Evolutionary conservation across 2,329 filamentous ascomycete species (phyloP), one percentile per base, ranked within the genome.

Genomic region (Colletotrichum chrysophilum): DNA sequence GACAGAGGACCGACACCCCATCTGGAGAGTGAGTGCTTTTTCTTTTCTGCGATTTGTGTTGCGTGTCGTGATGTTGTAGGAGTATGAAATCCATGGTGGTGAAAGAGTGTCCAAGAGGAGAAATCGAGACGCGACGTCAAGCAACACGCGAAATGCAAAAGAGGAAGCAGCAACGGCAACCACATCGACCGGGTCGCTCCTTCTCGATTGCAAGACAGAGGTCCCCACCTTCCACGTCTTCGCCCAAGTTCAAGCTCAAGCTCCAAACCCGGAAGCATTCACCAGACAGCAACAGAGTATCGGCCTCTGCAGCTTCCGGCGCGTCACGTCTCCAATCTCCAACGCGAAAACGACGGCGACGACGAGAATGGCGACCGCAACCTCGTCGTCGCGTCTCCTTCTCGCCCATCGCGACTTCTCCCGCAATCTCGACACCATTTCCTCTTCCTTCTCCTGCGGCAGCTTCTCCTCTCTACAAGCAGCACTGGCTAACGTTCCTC

Each of bases 301-400:
- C 52, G 21, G 43, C 28, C 28, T 13, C 48, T 38, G 16, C 28
- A n/a, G 21, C 34, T 18, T 28, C 16, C 24, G n/a, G 30, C 26
- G 24, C 32, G 34, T 13, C 4, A 5, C 32, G 6, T 43, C 21
- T 36, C 32, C 34, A 13, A 48, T n/a, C 38, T 16, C 30, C n/a
- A 24, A 64, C 14, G 10, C 34, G 34, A 38, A n/a, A 38, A 36
- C 34, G 28, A 62, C 61, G n/a, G n/a, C 16, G 58, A 14, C 58
- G 28, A 14, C 10, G 14, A 58, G 36, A 7, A 72, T 75, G 73
- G 55, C 64, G 7, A 16, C 52, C 7, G 38, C 62, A 16, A 55
- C 62, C 30, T 70, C 71, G 30, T 74, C 71, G 24, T 71, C 73
- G 32, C 73, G 58, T 21, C 60, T 68, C 14, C 64, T 68, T 7